Evolutionary conservation across 163 green algal species (phyloP).

Genomic region (Volvox carteri): DNA sequence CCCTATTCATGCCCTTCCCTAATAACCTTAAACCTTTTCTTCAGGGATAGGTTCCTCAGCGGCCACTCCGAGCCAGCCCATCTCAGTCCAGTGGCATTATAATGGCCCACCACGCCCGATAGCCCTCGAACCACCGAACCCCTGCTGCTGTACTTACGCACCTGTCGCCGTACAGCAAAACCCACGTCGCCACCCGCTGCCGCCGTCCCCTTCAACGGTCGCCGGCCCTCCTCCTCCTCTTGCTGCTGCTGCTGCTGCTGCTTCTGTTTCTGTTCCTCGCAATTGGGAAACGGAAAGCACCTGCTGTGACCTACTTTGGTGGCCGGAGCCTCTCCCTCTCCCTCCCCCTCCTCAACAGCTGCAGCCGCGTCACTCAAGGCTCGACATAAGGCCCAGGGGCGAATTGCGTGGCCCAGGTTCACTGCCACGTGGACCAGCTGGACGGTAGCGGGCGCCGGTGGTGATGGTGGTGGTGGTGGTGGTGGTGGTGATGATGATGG

Average conservation of each 20-base stretch:
- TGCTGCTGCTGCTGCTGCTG: not conserved
- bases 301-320: not conserved
- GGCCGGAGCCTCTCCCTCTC: not conserved
- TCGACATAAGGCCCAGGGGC: conserved; percentile 13
- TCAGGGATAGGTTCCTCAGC: no score
- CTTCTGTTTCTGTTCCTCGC: not conserved
- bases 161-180: not conserved
- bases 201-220: no score
- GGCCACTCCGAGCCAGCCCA: no score
- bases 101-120: no score
- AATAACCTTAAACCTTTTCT: no score
- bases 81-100: no score
- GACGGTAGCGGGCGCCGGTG: no score
- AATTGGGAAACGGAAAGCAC: not conserved
- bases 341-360: not conserved
- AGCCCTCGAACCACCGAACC: not conserved
- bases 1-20: no score
- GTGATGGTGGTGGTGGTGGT: no score
- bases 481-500: no score
- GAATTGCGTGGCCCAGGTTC: conserved; percentile 14
- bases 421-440: conserved; percentile 14
- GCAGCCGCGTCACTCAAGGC: not conserved
- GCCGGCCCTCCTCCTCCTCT: no score
- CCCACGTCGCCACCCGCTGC: not conserved
- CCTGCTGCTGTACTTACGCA: not conserved